phyloP scores from a whole-genome alignment of 83 land plant species.

The Picea abies region DNA sequence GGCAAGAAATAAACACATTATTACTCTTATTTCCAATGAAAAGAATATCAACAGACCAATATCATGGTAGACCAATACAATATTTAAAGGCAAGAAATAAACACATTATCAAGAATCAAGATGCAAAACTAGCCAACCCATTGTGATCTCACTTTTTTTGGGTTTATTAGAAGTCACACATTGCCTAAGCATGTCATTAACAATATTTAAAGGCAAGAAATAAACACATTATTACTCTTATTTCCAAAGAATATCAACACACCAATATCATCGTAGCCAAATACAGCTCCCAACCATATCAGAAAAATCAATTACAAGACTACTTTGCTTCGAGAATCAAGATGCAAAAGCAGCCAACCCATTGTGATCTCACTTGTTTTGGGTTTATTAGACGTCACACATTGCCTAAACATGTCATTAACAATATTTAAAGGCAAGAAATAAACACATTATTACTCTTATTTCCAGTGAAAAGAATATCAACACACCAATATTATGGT shows the following conservation, averaged over 20 bases:
- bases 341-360: background rate
- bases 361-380: too few relatives aligned
- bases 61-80: background rate
- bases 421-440: too few relatives aligned
- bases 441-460: background rate
- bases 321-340: background rate
- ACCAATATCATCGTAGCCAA: background rate
- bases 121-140: background rate
- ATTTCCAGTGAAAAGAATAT: slow-evolving; percentile 7
- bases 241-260: slow-evolving; percentile 6
- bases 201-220: too few relatives aligned
- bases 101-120: background rate
- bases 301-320: background rate
- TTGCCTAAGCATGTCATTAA: too few relatives aligned
- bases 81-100: too few relatives aligned
- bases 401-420: too few relatives aligned
- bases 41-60: slow-evolving; percentile 1
- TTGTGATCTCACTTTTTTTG: too few relatives aligned
- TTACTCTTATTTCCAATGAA: background rate
- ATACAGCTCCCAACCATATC: background rate
- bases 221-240: background rate
- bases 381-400: too few relatives aligned
- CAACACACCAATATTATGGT: background rate
- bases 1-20: background rate
- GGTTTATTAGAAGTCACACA: too few relatives aligned